Evolutionary conservation across 2,329 filamentous ascomycete species (phyloP), one percentile per base, ranked within the genome.

Genomic region (Chaetomiaceae sp.): DNA sequence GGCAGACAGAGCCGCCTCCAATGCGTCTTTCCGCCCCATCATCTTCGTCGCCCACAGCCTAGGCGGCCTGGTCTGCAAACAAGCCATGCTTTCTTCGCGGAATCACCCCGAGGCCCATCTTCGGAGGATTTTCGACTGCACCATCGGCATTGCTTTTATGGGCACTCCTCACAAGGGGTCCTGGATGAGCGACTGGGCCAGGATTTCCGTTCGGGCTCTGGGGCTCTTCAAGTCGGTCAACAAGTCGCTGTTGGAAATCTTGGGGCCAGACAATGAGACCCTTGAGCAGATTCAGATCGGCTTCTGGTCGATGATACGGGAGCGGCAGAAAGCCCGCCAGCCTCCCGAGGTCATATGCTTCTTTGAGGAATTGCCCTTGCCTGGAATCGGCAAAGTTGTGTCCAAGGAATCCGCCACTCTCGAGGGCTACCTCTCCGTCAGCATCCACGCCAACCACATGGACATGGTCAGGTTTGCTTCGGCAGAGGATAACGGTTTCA

Each of bases 41-140:
- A 65, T 73, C 15, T 70, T 74, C 27, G 63, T 74, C 6, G 64
- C 60, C 6, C 71, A 73, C 53, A 72, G 71, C 55, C 58, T 74
- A 0, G 71, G 71, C 7, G 72, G 71, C 5, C 59, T 75, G 4
- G 68, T 73, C 11, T 71, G 65, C 58, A 69, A 75, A 53, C 50
- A 70, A 39, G 68, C 70, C 4, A 57, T 73, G 33, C 52, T 68
- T 0, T 50, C 60, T 4, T 72, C 70, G 1, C 64, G 61, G 42
- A 63, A 66, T 25, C 65, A 64, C 38, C 54, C 62, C 1, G 67
- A 71, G 29, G 2, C 15, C 1, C 64, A 70, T 42, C 62, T 71
- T 5, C 59, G 43, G 0, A 53, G 37, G 14, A 60, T 75, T 0
- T 66, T 69, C 36, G 33, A 64, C 6, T 57, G 22, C 17, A 58